These are phyloP conservation scores for Porphyrellus cyaneotinctus DNA, from an alignment of 768 basidiomycete genomes.

Conservation along the genomic window DNA sequence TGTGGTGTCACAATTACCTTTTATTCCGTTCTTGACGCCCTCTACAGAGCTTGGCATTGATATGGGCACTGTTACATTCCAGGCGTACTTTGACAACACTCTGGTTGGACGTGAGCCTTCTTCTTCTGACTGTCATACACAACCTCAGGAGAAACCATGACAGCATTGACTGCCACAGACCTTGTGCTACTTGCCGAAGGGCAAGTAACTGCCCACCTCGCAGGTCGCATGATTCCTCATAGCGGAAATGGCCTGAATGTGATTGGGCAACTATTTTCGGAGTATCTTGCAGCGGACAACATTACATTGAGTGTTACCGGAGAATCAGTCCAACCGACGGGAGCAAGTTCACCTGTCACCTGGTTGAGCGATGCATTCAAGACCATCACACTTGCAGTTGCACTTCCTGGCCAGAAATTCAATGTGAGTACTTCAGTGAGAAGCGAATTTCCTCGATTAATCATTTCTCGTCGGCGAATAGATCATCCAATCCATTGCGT, in stretches of 20 bases:
- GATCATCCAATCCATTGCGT: slow-evolving; percentile 60
- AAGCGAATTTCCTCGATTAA: not conserved
- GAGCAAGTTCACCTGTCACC: slow-evolving; percentile 45
- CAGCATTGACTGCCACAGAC: slow-evolving; percentile 50
- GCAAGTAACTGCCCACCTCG: slow-evolving; percentile 47
- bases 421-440: slow-evolving; percentile 31
- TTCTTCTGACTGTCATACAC: not conserved
- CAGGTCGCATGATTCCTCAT: slow-evolving; percentile 63
- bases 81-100: slow-evolving; percentile 52
- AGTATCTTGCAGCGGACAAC: slow-evolving; percentile 60
- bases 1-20: slow-evolving; percentile 27
- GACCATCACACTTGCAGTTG: slow-evolving; percentile 57
- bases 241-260: slow-evolving; percentile 48
- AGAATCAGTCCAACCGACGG: slow-evolving; percentile 55
- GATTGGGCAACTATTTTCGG: slow-evolving; percentile 62
- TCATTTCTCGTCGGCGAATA: slow-evolving; percentile 24
- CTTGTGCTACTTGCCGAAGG: slow-evolving; percentile 50
- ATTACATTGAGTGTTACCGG: slow-evolving; percentile 58
- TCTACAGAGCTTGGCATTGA: slow-evolving; percentile 62
- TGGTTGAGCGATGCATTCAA: slow-evolving; percentile 74
- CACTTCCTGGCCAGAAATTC: slow-evolving; percentile 57
- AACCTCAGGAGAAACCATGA: not conserved
- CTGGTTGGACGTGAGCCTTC: slow-evolving; percentile 55
- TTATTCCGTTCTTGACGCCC: slow-evolving; percentile 10
- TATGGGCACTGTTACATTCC: slow-evolving; percentile 61